These are phyloP conservation scores for Saccharomycopsis selenospora DNA, from an alignment of 805 yeast genomes.

Conservation along the genomic window DNA sequence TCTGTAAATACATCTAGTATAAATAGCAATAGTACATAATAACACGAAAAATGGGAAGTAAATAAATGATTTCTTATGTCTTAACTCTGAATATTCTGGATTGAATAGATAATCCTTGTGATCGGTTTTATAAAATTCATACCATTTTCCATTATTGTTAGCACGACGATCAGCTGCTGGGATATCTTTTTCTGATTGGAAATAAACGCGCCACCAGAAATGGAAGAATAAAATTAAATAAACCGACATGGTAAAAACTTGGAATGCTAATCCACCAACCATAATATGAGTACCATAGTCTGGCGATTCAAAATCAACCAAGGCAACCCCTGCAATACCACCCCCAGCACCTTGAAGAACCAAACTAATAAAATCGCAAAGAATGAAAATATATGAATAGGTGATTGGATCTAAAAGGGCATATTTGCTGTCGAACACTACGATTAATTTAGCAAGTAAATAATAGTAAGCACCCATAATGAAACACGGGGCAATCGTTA, in stretches of 20 bases:
- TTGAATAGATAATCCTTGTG: constrained; percentile 27
- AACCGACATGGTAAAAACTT: constrained; percentile 59
- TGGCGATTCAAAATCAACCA: constrained; percentile 6
- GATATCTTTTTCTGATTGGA: not conserved
- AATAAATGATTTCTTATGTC: constrained; percentile 33
- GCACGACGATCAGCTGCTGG: not conserved
- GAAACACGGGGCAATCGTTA: constrained; percentile 78
- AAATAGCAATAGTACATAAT: constrained; percentile 46
- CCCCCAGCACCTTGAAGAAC: constrained; percentile 73
- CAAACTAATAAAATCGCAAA: constrained; percentile 57
- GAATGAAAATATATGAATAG: constrained; percentile 54
- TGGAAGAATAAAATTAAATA: constrained; percentile 46
- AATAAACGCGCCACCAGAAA: constrained; percentile 37
- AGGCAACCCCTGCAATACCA: constrained; percentile 48
- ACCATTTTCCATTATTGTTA: not conserved
- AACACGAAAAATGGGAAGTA: constrained; percentile 40
- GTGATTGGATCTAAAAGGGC: constrained; percentile 43
- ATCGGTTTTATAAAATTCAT: constrained; percentile 2
- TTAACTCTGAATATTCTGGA: constrained; percentile 30
- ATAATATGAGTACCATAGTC: constrained; percentile 56
- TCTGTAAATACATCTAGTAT: constrained; percentile 65
- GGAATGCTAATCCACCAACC: constrained; percentile 74
- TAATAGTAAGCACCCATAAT: constrained; percentile 79
- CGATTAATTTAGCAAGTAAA: constrained; percentile 57
- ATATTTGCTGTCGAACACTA: constrained; percentile 49